Percentiles rank a stretch among this genome's conserved stretches.
Evolutionary conservation across 1,139 yeast species (phyloP).

Genomic region (Geotrichum aggregatum): DNA sequence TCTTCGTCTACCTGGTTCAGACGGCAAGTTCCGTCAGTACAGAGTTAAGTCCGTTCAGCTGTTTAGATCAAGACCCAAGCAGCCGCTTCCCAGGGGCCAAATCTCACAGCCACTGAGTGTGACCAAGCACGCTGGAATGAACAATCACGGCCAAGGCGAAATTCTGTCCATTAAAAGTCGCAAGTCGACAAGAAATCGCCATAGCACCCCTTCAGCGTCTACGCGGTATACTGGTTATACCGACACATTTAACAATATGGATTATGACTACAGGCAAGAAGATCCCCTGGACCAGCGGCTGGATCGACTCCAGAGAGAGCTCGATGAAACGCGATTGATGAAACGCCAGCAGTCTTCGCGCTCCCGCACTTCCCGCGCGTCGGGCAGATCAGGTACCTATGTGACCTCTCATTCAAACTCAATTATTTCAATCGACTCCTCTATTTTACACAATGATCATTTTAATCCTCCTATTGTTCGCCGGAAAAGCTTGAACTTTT

Average conservation of each 20-base stretch:
- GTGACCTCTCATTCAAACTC: neutral
- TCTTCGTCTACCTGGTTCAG: neutral
- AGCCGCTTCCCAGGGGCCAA: constrained; percentile 3
- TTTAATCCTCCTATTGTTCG: neutral
- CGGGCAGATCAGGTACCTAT: neutral
- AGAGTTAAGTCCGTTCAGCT: constrained; percentile 9
- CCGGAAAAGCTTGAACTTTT: neutral
- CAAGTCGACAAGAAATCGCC: neutral
- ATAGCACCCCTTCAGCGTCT: neutral
- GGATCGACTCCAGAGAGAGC: constrained; percentile 16
- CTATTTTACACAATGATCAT: neutral
- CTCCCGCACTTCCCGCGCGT: constrained; percentile 3
- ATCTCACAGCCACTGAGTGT: constrained; percentile 18
- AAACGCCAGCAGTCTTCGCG: constrained; percentile 10
- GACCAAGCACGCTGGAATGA: constrained; percentile 11
- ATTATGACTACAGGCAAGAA: constrained; percentile 1
- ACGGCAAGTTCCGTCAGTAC: constrained; percentile 8
- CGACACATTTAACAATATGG: constrained; percentile 1
- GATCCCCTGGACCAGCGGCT: constrained; percentile 5
- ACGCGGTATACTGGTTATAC: neutral
- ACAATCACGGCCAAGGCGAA: constrained; percentile 12
- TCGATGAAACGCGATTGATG: constrained; percentile 11
- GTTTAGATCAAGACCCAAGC: neutral
- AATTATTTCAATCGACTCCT: neutral
- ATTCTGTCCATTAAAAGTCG: constrained; percentile 5